Conservation (phyloP, 2,329 filamentous ascomycete genomes). For the Neurospora sp. region DNA sequence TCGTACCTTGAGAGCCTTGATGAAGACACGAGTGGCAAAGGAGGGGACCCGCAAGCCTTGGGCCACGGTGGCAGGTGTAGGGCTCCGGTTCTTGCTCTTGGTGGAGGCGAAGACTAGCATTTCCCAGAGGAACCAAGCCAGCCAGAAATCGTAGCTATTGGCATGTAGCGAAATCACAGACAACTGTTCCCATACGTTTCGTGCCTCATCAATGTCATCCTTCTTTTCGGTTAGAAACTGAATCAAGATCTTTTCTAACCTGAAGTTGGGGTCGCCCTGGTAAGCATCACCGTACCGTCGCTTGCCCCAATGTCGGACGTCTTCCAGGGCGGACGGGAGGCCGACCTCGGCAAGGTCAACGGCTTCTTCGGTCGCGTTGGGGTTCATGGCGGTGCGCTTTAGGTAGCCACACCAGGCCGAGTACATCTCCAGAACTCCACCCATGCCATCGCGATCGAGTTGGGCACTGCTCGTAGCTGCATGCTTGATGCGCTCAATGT, state of each 20-base stretch:
- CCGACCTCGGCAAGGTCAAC: constrained; percentile 85
- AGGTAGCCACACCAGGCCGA: constrained; percentile 92
- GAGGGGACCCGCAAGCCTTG: constrained; percentile 54
- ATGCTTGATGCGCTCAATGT: constrained; percentile 85
- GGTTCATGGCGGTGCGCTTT: constrained; percentile 70
- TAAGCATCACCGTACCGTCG: constrained; percentile 64
- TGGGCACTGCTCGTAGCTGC: constrained; percentile 78
- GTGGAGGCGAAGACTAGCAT: constrained; percentile 51
- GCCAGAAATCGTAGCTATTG: constrained; percentile 87
- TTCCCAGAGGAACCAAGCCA: constrained; percentile 86
- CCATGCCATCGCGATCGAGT: constrained; percentile 76
- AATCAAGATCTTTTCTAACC: constrained; percentile 83
- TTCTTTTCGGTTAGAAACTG: constrained; percentile 84
- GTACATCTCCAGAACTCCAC: constrained; percentile 83
- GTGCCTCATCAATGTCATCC: constrained; percentile 64
- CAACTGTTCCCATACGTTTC: constrained; percentile 66
- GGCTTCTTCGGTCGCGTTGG: constrained; percentile 67
- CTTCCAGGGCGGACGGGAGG: constrained; percentile 74
- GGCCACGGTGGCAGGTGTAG: constrained; percentile 34
- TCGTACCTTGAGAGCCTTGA: constrained; percentile 53
- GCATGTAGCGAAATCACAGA: constrained; percentile 52
- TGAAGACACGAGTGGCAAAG: constrained; percentile 65
- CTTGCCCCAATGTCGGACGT: constrained; percentile 70
- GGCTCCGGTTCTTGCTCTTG: constrained; percentile 40
- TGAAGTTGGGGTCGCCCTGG: constrained; percentile 78